Evolutionary conservation across 2,329 filamentous ascomycete genomes (phyloP), one percentile per base, ranked within the genome.

Genomic region (Paraphoma sp.): DNA sequence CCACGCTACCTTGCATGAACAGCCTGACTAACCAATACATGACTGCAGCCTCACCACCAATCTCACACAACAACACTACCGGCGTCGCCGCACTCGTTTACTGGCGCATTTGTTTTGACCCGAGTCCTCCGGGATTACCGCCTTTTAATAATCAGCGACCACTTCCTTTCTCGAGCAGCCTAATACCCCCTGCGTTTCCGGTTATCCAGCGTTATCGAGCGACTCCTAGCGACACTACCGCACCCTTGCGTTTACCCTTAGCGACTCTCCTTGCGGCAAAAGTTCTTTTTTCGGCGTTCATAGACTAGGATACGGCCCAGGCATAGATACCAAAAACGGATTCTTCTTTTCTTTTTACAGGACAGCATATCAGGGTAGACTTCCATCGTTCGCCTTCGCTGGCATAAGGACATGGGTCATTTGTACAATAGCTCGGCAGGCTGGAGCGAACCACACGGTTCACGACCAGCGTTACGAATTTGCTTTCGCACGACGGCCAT

Each of bases 291-390:
- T 57, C 67, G 74, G 74, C 74, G 74, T 77, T 67, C 64, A 69
- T 77, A 77, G 74, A 77, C 64, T 65, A 65, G 72, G 72, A 66
- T 63, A 53, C 31, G 71, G 74, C 74, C 67, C 73, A 74, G 74
- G 74, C 74, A 75, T 69, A 69, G 72, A 77, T 76, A 77, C 68
- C 73, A 76, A 76, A 76, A 73, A 68, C 63, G 70, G 72, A 59
- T 62, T 69, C 45, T 69, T 62, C 61, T 62, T 63, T 58, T 63
- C 53, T 65, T 63, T 62, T 38, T 52, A 36, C 53, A 51, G 60
- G 54, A 63, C 59, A 68, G 64, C 57, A 71, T 71, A 73, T 68
- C 58, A 59, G 64, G 70, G 65, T 73, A 75, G 70, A 75, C 45
- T 53, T 65, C 68, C 68, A 65, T 59, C 45, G 68, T 63, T 68